These are phyloP conservation scores for Neurospora terricola DNA, from an alignment of 495 filamentous ascomycete species.

Conservation along the genomic window DNA sequence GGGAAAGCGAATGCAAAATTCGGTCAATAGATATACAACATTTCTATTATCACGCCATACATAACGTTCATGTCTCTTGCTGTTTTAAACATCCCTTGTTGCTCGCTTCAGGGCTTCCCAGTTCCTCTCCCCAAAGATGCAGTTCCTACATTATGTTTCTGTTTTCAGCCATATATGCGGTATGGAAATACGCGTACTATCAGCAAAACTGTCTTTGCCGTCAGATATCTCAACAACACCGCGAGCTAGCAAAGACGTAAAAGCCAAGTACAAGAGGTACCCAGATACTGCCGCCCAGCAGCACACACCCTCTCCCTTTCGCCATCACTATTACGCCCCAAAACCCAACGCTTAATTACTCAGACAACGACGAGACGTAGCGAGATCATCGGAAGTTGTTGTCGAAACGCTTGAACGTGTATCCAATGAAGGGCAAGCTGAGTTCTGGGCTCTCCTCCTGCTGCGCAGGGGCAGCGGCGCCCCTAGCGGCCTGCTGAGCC, in stretches of 20 bases:
- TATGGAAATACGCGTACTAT: neutral
- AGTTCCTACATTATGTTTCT: neutral
- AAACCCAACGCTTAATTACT: neutral
- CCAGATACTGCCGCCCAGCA: neutral
- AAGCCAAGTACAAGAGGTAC: neutral
- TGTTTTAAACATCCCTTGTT: neutral
- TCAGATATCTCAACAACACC: neutral
- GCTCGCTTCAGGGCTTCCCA: neutral
- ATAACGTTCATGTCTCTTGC: neutral
- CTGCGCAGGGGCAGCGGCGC: constrained; percentile 15
- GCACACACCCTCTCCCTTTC: neutral
- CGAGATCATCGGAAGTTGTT: constrained; percentile 46
- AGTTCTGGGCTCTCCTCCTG: constrained; percentile 61
- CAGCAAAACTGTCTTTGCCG: neutral
- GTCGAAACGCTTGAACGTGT: constrained; percentile 98
- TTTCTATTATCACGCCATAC: neutral
- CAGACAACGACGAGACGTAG: neutral
- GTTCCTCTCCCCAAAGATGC: neutral
- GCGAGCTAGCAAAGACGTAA: neutral
- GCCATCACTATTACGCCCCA: neutral
- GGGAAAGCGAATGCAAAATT: neutral
- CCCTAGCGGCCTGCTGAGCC: constrained; percentile 47
- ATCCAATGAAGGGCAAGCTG: constrained; percentile 93
- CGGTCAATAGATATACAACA: neutral
- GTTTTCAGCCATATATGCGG: neutral